These are phyloP conservation scores for Penicillium robsamsonii DNA, from an alignment of 495 filamentous ascomycete species.

Conservation along the genomic window DNA sequence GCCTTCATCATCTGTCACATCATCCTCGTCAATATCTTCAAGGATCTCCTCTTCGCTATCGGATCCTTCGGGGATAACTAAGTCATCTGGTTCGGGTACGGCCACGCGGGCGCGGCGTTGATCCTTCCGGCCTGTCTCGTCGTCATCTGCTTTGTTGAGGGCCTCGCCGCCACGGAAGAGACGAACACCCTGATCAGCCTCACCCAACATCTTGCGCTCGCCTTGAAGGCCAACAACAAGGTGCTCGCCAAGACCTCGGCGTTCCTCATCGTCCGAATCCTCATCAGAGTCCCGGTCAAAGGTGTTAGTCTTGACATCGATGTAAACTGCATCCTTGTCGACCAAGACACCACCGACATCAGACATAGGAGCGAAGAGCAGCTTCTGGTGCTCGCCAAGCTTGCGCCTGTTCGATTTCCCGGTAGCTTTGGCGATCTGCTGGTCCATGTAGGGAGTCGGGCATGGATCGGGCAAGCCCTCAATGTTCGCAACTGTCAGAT, in stretches of 20 bases:
- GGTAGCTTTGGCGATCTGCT: constrained; percentile 73
- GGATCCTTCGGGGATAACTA: constrained; percentile 57
- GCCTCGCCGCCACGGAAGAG: constrained; percentile 77
- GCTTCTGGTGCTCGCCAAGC: constrained; percentile 91
- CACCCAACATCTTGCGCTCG: constrained; percentile 77
- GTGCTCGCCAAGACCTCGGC: constrained; percentile 83
- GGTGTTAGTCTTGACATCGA: constrained; percentile 69
- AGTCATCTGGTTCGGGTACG: constrained; percentile 54
- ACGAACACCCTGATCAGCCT: constrained; percentile 74
- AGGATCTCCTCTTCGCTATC: constrained; percentile 57
- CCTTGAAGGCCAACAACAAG: constrained; percentile 86
- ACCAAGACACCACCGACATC: constrained; percentile 90
- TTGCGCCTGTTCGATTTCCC: constrained; percentile 75
- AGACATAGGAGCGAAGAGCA: constrained; percentile 95
- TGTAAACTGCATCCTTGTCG: constrained; percentile 78
- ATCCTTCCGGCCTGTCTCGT: constrained; percentile 66
- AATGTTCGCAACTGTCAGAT: constrained; percentile 78
- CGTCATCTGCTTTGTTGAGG: constrained; percentile 58
- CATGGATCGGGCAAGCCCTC: constrained; percentile 92
- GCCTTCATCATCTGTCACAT: constrained; percentile 29
- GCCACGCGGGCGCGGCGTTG: constrained; percentile 64
- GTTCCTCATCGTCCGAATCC: constrained; percentile 54
- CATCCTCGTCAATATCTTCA: constrained; percentile 42
- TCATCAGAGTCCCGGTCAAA: constrained; percentile 68
- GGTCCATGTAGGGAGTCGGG: constrained; percentile 87